Evolutionary conservation across 345 rosid genomes (phyloP).

Genomic region (Pistacia integerrima): DNA sequence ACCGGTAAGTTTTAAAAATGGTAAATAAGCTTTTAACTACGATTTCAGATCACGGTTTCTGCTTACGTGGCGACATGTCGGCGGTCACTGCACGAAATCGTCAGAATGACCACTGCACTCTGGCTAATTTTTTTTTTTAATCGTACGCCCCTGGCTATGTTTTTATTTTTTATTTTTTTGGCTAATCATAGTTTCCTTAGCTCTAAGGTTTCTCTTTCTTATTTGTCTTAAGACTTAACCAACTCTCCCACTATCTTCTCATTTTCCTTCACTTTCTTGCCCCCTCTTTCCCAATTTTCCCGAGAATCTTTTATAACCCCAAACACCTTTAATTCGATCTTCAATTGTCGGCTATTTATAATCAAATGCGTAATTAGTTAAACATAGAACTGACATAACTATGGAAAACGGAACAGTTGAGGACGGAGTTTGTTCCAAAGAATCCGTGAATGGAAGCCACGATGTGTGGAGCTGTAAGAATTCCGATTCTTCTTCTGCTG

Average conservation of each 20-base stretch:
- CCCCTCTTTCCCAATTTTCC: conserved; percentile 14
- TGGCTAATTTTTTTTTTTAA: too few relatives aligned
- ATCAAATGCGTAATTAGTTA: conserved; percentile 14
- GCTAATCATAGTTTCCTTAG: neutral
- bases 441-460: conserved; percentile 64
- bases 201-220: neutral
- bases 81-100: too few relatives aligned
- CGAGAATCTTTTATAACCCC: neutral
- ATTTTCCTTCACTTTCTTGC: conserved; percentile 13
- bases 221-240: neutral
- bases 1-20: too few relatives aligned
- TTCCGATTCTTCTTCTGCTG: conserved; percentile 66
- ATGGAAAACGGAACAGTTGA: conserved; percentile 33
- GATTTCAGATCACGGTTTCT: neutral
- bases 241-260: conserved; percentile 1
- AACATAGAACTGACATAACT: too few relatives aligned
- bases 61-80: neutral
- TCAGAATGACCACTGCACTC: too few relatives aligned
- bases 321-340: neutral
- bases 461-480: conserved; percentile 72
- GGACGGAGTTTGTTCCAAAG: conserved; percentile 64
- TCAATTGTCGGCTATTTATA: neutral
- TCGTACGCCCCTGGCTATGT: neutral
- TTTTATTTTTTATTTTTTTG: too few relatives aligned
- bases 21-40: too few relatives aligned